Conservation (phyloP, 2,329 filamentous ascomycete species). For the Phaeosphaeriaceae sp. region DNA sequence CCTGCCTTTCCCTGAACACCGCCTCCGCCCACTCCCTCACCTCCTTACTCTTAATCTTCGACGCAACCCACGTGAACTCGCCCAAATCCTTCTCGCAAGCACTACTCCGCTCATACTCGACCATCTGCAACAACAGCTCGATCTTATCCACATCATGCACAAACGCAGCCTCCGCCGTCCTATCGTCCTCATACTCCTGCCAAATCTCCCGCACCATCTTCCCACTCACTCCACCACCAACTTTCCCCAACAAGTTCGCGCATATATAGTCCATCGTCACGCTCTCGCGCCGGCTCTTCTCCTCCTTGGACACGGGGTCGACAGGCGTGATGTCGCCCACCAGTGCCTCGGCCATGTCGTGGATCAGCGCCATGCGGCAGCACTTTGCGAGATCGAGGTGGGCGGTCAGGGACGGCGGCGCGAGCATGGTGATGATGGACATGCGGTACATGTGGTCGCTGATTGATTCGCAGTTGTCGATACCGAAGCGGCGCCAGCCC, state of each 20-base stretch:
- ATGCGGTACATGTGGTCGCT: constrained; percentile 99
- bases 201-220: constrained; percentile 79
- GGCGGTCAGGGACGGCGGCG: constrained; percentile 74
- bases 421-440: constrained; percentile 94
- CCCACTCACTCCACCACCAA: constrained; percentile 74
- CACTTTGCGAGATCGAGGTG: constrained; percentile 81
- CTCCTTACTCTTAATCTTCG: constrained; percentile 75
- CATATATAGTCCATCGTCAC: constrained; percentile 93
- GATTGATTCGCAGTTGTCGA: constrained; percentile 82
- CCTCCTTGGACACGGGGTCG: constrained; percentile 81
- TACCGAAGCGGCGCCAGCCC: constrained; percentile 90
- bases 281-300: constrained; percentile 87
- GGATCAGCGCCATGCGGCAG: constrained; percentile 93
- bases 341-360: constrained; percentile 96
- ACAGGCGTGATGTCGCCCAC: constrained; percentile 97
- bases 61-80: constrained; percentile 84
- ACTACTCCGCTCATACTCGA: constrained; percentile 86
- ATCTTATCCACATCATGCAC: constrained; percentile 99
- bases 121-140: constrained; percentile 91
- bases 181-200: constrained; percentile 92
- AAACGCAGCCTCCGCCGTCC: constrained; percentile 84
- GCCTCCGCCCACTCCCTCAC: constrained; percentile 80
- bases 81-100: constrained; percentile 74
- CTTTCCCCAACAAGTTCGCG: constrained; percentile 72
- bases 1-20: constrained; percentile 76